A percentile compares a stretch with the other conserved stretches of the same genome.
Evolutionary conservation across 2,329 filamentous ascomycete genomes (phyloP).

Genomic region (Phialophora tarda): DNA sequence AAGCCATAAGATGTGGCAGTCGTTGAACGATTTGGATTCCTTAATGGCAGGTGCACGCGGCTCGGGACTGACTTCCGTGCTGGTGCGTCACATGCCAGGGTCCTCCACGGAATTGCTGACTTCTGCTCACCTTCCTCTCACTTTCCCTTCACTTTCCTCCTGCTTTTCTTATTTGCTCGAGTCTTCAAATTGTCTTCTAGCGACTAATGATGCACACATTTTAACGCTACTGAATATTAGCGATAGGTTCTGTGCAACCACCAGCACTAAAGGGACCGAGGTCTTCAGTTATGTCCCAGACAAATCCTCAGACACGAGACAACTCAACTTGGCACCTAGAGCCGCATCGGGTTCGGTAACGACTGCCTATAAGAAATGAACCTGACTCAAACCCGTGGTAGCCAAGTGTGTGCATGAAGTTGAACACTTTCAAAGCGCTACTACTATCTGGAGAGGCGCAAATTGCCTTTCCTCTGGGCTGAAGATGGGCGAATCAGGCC

Average conservation of each 20-base stretch:
- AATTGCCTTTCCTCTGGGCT: background rate
- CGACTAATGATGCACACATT: no score
- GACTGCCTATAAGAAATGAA: background rate
- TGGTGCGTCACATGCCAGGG: background rate
- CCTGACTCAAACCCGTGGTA: background rate
- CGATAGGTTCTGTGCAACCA: background rate
- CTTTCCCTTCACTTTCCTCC: background rate
- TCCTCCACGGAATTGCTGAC: background rate
- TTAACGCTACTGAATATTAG: background rate
- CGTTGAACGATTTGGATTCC: background rate
- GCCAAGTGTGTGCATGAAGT: background rate
- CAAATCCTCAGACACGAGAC: background rate
- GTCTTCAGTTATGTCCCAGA: background rate
- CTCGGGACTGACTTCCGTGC: background rate
- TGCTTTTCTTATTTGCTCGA: background rate
- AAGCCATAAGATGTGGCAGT: slow-evolving; percentile 2
- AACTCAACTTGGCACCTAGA: background rate
- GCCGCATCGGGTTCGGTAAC: background rate
- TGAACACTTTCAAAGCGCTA: background rate
- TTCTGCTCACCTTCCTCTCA: background rate
- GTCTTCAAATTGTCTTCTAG: no score
- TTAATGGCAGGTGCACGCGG: background rate
- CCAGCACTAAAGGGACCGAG: background rate
- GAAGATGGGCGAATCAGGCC: background rate
- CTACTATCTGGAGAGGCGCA: background rate